Evolutionary conservation across 805 yeast species (phyloP), one percentile per base, ranked within the genome.

Genomic region (Candida fluviatilis): DNA sequence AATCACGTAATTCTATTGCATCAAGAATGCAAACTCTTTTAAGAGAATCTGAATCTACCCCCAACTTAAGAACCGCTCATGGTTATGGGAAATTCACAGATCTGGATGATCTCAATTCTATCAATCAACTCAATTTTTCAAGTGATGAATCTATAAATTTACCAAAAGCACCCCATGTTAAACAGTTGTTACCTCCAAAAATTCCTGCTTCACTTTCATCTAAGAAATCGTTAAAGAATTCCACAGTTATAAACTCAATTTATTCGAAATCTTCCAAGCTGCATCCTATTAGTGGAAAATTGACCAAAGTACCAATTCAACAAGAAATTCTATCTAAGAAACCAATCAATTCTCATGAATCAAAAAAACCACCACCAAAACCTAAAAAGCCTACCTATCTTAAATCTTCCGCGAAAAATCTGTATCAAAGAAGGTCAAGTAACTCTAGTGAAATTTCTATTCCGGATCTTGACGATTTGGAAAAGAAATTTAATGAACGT

Each of bases 21-120:
- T 61, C 73, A 39, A 66, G 84, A 47, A 77, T 80, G 55, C 73
- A 71, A 33, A 68, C 67, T 47, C 60, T 76, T 28, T 55, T 79
- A 39, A 66, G 58, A 41, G 64, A 68, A 43, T 57, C 58, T 36
- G 62, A 52, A 27, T 46, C 51, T n/a, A 53, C 73, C 4, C 73
- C 75, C 10, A 74, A 75, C 2, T 62, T 74, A 13, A 81, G 76
- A 49, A 80, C 91, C 0, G 95, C 95, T 0, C 58, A 69, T 4
- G 96, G 96, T 0, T 88, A 89, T 57, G 96, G 96, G 5, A 77
- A 78, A 54, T 85, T 74, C 53, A 80, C 90, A 0, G 82, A 73
- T 35, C 23, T 51, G 12, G 69, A 64, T 13, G 68, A 63, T 25
- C 42, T 63, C 13, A 55, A 53, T 5, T 62, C 63, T 3, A 62